Percentiles rank a stretch among this genome's conserved stretches.
These are phyloP conservation scores for Fusarium armeniacum DNA, from an alignment of 2,329 filamentous ascomycete species.

Conservation along the genomic window DNA sequence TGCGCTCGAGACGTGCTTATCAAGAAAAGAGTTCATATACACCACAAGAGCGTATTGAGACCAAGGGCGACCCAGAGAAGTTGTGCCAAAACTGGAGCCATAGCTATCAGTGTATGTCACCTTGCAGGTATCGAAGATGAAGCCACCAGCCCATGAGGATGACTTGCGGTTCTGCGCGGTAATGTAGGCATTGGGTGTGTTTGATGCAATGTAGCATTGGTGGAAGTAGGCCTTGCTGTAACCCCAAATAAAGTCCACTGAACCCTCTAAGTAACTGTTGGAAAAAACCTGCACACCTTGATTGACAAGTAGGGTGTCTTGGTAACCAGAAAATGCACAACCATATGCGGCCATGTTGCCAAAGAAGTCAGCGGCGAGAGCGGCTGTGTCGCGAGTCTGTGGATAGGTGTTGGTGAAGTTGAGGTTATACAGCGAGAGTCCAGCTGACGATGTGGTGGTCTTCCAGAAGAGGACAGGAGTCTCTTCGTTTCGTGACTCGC, in stretches of 20 bases:
- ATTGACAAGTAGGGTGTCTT: constrained; percentile 65
- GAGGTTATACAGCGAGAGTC: constrained; percentile 73
- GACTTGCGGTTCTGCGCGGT: constrained; percentile 53
- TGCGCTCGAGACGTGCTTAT: constrained; percentile 48
- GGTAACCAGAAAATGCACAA: constrained; percentile 61
- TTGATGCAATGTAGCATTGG: constrained; percentile 56
- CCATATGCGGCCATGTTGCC: constrained; percentile 57
- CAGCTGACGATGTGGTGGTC: constrained; percentile 59
- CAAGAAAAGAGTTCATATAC: constrained; percentile 64
- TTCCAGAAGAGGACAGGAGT: constrained; percentile 62
- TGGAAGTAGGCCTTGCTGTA: constrained; percentile 56
- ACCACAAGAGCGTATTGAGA: constrained; percentile 61
- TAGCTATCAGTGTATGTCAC: constrained; percentile 50
- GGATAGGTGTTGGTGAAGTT: constrained; percentile 64
- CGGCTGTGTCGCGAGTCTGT: constrained; percentile 60
- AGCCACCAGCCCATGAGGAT: constrained; percentile 51
- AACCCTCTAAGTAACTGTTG: constrained; percentile 54
- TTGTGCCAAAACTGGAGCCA: constrained; percentile 52
- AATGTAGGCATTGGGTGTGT: constrained; percentile 52
- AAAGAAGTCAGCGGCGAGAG: constrained; percentile 56
- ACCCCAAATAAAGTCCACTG: constrained; percentile 49
- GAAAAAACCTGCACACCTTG: constrained; percentile 63
- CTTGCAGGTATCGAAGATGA: constrained; percentile 52
- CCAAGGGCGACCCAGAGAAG: constrained; percentile 63
- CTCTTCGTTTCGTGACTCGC: constrained; percentile 57